A percentile compares a stretch with the other conserved stretches of the same genome.
phyloP scores from a whole-genome alignment of 2,329 filamentous ascomycete species.

The Ascochyta lentis region DNA sequence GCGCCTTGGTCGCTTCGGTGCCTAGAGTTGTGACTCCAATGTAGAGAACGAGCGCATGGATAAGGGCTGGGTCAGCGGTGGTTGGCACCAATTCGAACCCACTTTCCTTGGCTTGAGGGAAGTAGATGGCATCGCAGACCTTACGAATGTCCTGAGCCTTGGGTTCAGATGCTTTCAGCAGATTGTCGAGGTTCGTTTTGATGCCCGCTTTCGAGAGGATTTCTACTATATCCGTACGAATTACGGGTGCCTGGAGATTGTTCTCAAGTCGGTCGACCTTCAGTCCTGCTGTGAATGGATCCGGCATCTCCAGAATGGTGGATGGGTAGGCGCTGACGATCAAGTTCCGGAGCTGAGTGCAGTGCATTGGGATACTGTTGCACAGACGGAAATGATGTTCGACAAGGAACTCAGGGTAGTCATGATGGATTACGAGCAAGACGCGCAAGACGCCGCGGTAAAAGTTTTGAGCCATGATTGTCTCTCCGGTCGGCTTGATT shows the following conservation, averaged over 20 bases:
- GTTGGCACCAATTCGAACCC: conserved; percentile 72
- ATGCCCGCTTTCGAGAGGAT: conserved; percentile 59
- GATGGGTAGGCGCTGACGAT: conserved; percentile 81
- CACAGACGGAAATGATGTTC: conserved; percentile 85
- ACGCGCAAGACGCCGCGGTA: conserved; percentile 86
- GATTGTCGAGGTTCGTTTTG: conserved; percentile 60
- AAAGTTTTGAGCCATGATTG: conserved; percentile 76
- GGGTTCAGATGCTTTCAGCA: conserved; percentile 61
- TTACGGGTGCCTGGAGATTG: conserved; percentile 69
- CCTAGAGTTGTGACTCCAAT: conserved; percentile 76
- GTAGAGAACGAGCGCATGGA: conserved; percentile 85
- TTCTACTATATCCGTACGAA: conserved; percentile 68
- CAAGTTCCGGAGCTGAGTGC: conserved; percentile 86
- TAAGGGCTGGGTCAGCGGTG: conserved; percentile 71
- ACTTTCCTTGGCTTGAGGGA: conserved; percentile 63
- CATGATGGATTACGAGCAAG: conserved; percentile 85
- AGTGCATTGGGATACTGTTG: conserved; percentile 80
- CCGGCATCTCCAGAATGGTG: conserved; percentile 72
- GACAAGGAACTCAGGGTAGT: conserved; percentile 91
- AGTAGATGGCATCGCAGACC: conserved; percentile 75
- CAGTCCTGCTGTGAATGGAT: conserved; percentile 74
- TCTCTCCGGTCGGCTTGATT: conserved; percentile 74
- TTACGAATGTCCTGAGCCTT: conserved; percentile 77
- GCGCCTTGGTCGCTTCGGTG: conserved; percentile 63
- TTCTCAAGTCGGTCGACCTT: conserved; percentile 81